Base-by-base conservation (phyloP, 106 monocot species). In the Apostasia ramifera region DNA sequence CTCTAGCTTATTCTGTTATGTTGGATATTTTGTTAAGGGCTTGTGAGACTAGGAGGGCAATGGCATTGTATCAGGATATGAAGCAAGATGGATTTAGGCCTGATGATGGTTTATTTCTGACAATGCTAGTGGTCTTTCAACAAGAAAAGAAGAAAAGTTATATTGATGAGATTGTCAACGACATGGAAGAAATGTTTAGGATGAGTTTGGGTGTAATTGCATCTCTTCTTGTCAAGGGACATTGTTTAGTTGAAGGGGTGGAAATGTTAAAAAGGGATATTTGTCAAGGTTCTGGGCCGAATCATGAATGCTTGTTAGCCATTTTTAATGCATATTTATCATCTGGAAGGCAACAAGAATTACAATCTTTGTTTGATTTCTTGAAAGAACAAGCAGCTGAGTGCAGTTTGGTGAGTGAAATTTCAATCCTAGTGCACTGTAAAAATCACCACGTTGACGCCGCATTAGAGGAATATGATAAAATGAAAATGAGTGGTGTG, bases 1-100 rank as follows among this genome's bases (percentile, higher is more conserved):
- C 37, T 74, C 69, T 87, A 9, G 97, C 83, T 59, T 98, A 98
- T 74, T 89, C 84, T 15, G 87, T 98, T 26, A 72, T 87, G 74
- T 55, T 98, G 55, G 92, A 93, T 63, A 52, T 87, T 38, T 66
- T 93, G 45, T 76, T 88, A 59, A 87, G 83, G 57, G 68, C 68
- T 53, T 79, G 66, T 72, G 83, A 93, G 67, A 76, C 37, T 6
- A 80, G 61, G 60, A 98, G 83, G 77, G 77, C 81, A 38, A 80
- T 98, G 73, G 70, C 51, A 39, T 71, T 93, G 55, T 98, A 98
- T 63, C 63, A 69, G 70, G 68, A 79, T 11, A 93, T 98, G 89
- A 66, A 83, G 66, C 72, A 47, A 50, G 76, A 85, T 77, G 90
- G 87, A 3, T 93, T 68, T 64, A 66, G 44, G 67, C 92, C 89